Evolutionary conservation across 176 grass and related monocot species (phyloP), one percentile per base, ranked within the genome.

Genomic region (Phoenix roebelenii): DNA sequence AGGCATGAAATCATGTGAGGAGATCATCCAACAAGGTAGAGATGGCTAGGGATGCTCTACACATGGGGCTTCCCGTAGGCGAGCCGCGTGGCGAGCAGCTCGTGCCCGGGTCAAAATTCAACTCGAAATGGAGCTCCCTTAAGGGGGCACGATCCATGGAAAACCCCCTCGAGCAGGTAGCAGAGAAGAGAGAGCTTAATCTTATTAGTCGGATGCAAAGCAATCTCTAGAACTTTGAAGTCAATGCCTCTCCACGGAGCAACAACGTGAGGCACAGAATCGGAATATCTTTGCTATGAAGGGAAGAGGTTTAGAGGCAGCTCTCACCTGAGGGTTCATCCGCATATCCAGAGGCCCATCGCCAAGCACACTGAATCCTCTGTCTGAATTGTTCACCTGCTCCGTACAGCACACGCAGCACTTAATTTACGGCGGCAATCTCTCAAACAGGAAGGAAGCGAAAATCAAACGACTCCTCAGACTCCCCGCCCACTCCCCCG

Each of bases 331-430:
- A 66, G 92, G 87, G 29, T 83, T 83, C 92, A 97, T 97, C 49
- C 92, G 92, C 92, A 97, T 97, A 63, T 97, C 92, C 51, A 91
- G 81, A 65, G 92, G 84, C 2, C 87, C 92, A 58, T 91, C 84
- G 25, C 80, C 35, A 5, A 91, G 76, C 18, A 91, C 78, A 67
- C 92, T 96, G 55, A 91, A 97, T 65, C 87, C 92, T 66, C 87
- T 88, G 26, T 67, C 74, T 0, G 74, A 82, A 54, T 69, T 71
- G 63, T 82, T 83, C 76, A 85, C 81, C 83, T 97, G 63, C 22
- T n/a, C n/a, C 65, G 18, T 20, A 75, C 18, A 22, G 59, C 10
- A 44, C 9, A 44, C 10, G 10, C 35, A 12, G 10, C 35, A 50
- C 32, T 3, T 0, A 2, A 61, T 55, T 53, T 22, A 23, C 25